Evolutionary conservation across 75 land plant genomes (phyloP), one percentile per base, ranked within the genome.

Genomic region (Sequoia sempervirens): DNA sequence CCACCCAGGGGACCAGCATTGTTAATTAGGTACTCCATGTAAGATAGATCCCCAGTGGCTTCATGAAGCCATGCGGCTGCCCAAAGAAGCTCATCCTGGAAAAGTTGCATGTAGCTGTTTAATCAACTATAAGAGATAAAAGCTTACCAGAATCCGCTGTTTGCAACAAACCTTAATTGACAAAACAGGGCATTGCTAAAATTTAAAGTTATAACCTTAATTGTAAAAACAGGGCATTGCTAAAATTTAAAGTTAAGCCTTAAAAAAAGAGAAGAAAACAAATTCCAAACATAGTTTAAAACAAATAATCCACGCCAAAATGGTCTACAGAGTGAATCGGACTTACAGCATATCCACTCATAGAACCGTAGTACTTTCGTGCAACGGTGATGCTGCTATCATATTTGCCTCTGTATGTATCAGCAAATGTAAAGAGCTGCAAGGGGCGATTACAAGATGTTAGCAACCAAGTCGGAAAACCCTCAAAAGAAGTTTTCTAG

Each of bases 41-140:
- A 94, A 80, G 82, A 80, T 23, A 80, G 68, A 1, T 94, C 86
- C 45, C 86, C 73, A 13, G 93, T 91, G 2, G 96, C 95, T 81
- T 90, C 89, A 66, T 86, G 89, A 50, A 94, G 87, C 96, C 96
- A 94, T 2, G 95, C 79, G 9, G 95, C 93, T 4, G 93, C 93
- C 96, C 96, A 94, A 54, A 94, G 75, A 30, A 94, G 81, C 80
- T 94, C 96, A 86, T 94, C 94, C 92, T 89, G 89, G 58, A 86
- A 61, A 23, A 30, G 32, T 54, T 12, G 41, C 78, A 12, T 11
- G 20, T 32, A 36, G n/a, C 3, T 17, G 17, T 20, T 32, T 47
- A 43, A 72, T 50, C 76, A 40, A 45, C 18, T 41, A 52, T n/a
- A 50, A 50, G 14, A 8, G 36, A 26, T 56, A 12, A 80, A 80